Evolutionary conservation across 2,329 filamentous ascomycete genomes (phyloP), one percentile per base, ranked within the genome.

Genomic region (Atkinsonella hypoxylon): DNA sequence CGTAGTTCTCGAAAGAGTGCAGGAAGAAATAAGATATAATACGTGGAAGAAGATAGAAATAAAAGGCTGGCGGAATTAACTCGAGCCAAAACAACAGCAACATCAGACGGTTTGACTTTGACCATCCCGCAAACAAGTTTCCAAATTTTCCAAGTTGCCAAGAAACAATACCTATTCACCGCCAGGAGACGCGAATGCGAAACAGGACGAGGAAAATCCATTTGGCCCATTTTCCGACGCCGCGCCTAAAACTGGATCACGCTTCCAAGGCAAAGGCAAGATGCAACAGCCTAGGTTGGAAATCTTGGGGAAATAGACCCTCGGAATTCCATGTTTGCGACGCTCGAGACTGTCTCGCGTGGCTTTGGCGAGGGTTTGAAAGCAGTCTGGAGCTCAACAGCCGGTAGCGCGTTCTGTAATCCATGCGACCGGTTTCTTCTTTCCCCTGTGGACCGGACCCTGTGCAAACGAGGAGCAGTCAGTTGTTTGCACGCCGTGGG

Each of bases 101-200:
- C 44, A 46, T 46, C 44, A 46, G 44, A 34, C 44, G 44, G 36
- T 46, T 46, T 46, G 26, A 10, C 17, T 46, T 46, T 46, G 26
- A 10, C 17, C 17, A 38, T 46, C 5, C 4, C 26, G 2, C n/a
- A 20, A 42, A 20, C 20, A 42, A 22, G 18, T 42, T 20, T 10
- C 2, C 9, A 20, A 18, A n/a, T n/a, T n/a, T n/a, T n/a, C n/a
- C n/a, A n/a, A n/a, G 18, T 42, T 20, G n/a, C 2, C 9, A 20
- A 18, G 13, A 17, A 41, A 11, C 26, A 4, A 26, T 26, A 26
- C 26, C 7, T 26, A 7, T 13, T 31, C n/a, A 18, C 3, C 1
- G 32, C 11, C 17, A 46, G 36, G 30, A 34, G 30, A 34, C 13
- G 44, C 44, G 26, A 32, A 13, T 32, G 12, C 11, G 17, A 34